A percentile compares a stretch with the other conserved stretches of the same genome.
Evolutionary conservation across 2,329 filamentous ascomycete species (phyloP).

Genomic region (Nemania serpens): DNA sequence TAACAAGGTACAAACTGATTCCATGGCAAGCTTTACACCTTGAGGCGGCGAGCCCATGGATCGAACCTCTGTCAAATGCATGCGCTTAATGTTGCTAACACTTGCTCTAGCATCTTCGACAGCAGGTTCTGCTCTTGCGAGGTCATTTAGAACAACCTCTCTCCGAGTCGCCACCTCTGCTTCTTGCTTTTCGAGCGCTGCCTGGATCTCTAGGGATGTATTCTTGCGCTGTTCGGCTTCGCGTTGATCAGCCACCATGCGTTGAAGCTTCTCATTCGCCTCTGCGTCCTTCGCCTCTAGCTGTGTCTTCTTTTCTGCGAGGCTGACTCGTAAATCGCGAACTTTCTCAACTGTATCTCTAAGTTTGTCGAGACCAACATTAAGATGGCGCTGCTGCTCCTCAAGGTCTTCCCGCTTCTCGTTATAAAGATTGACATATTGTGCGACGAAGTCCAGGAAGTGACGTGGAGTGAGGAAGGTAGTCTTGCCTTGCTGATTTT

Average conservation of each 20-base stretch:
- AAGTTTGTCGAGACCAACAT: slow-evolving; percentile 96
- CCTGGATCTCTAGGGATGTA: slow-evolving; percentile 86
- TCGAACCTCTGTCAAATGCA: slow-evolving; percentile 95
- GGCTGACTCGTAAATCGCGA: slow-evolving; percentile 82
- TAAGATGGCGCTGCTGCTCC: slow-evolving; percentile 97
- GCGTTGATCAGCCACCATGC: slow-evolving; percentile 94
- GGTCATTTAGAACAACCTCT: slow-evolving; percentile 83
- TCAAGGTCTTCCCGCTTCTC: slow-evolving; percentile 98
- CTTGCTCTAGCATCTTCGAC: slow-evolving; percentile 92
- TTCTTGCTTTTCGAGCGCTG: slow-evolving; percentile 85
- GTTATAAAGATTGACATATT: slow-evolving; percentile 96
- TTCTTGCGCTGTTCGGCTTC: slow-evolving; percentile 92
- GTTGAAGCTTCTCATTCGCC: slow-evolving; percentile 95
- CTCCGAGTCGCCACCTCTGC: slow-evolving; percentile 80
- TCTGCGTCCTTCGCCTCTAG: slow-evolving; percentile 92
- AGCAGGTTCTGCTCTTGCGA: slow-evolving; percentile 90
- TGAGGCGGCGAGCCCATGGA: slow-evolving; percentile 93
- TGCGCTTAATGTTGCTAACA: slow-evolving; percentile 97
- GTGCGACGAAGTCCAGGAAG: slow-evolving; percentile 96
- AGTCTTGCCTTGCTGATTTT: slow-evolving; percentile 88
- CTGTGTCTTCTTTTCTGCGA: slow-evolving; percentile 93
- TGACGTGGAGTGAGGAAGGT: slow-evolving; percentile 96
- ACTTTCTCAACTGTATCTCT: slow-evolving; percentile 98
- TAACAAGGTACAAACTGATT: slow-evolving; percentile 94
- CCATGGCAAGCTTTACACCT: slow-evolving; percentile 88